Base-by-base conservation (phyloP, 2,329 filamentous ascomycete genomes). In the Neobulgaria alba region DNA sequence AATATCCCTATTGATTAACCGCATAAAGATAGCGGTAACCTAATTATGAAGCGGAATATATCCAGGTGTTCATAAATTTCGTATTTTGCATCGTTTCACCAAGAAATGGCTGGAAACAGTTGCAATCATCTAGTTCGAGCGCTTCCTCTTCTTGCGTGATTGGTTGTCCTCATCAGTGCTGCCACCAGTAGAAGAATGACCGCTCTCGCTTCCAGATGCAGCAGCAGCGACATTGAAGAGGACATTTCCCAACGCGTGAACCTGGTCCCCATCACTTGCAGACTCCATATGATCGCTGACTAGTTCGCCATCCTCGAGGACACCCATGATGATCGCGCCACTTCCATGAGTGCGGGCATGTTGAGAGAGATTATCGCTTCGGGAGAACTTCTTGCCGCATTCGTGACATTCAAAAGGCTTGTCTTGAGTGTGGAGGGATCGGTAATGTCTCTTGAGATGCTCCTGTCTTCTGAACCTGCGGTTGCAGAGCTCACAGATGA, bases 301-400 rank as follows among this genome's bases (percentile, higher is more conserved):
- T 56, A 63, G 50, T 66, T 86, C 82, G 32, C 74, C 73, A 41
- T 82, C 75, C 50, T 90, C 85, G 36, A 93, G 72, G 36, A 95
- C 75, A 57, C 86, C 85, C 82, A 96, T 90, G 57, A 93, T 81
- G 51, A 95, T 85, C 46, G 88, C 85, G 47, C 88, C 87, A 44
- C 81, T 83, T 42, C 88, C 88, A 59, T 98, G 92, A 3, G 92
- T 98, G 49, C 92, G 80, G 50, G 92, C 82, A 62, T 98, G 92
- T 67, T 98, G 92, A 17, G 88, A 85, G 12, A 98, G 77, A 71
- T 98, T 98, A 68, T 98, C 92, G 55, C 86, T 94, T 57, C 92
- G 83, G 15, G 90, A 96, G 69, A 96, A 98, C 72, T 94, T 95
- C 82, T 98, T 98, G 56, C 92, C 90, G 59, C 92, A 98, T 68